Base-by-base conservation (phyloP, 1,284 basidiomycete species). In the Sutorius eximius region DNA sequence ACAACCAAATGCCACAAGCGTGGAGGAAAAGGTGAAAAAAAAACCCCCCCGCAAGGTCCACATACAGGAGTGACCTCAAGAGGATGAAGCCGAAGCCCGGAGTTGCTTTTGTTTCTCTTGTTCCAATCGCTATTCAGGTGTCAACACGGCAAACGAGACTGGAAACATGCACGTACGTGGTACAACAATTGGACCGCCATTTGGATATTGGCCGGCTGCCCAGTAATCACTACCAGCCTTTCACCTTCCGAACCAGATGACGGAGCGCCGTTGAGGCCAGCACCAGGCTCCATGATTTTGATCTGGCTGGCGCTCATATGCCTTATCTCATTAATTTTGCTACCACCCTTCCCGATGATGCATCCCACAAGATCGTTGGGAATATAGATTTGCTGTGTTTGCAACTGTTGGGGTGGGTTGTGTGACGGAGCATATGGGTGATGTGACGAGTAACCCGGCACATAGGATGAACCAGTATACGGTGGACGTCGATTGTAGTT, bases 271-370 rank as follows among this genome's bases (percentile, higher is more conserved):
- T 83, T 86, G 65, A 82, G 72, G 13, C 82, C 82, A n/a, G 90
- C 91, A 44, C 93, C 93, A 27, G 96, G 95, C 68, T 99, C 97
- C 87, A 98, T 98, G 56, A 99, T 98, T 75, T 98, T 95, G 74
- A 99, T 98, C 67, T 96, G 90, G 71, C 93, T 95, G 20, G 86
- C 91, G 69, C 85, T 95, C 87, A 91, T 91, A 71, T 88, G 91
- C 64, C 97, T 83, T 63, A 99, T 98, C 77, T 99, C 97, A 69
- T 99, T 99, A 78, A 99, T 99, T 77, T 99, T 99, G 68, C 88
- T 87, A 4, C 97, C 97, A 24, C 94, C 96, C 73, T 98, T 99
- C 50, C 97, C 97, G 65, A 99, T 99, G 73, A 99, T 97, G 67
- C 94, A 95, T 15, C 95, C 97, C 18, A 99, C 97, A 15, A 99